Base-by-base conservation (phyloP, 2,329 filamentous ascomycete species). In the Paramyrothecium sp. region DNA sequence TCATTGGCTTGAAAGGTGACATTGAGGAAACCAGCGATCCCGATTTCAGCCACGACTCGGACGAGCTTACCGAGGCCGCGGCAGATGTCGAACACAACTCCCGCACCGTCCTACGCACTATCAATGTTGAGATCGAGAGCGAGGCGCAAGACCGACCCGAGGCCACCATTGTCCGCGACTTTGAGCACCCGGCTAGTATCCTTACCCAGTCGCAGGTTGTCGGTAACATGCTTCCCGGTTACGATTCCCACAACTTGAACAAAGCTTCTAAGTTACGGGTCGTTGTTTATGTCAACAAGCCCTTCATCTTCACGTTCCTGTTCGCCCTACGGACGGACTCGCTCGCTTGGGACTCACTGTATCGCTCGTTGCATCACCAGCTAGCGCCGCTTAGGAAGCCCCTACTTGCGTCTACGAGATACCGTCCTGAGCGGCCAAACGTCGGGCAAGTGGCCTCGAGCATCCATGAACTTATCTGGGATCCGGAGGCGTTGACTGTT, bases 241-340 rank as follows among this genome's bases (percentile, higher is more conserved):
- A 67, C 49, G 64, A 66, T 54, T 69, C 69, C 2, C 82, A 82
- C 61, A 81, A 85, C 61, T 72, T 75, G 57, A 83, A 81, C 67
- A 84, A 83, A 65, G 75, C 77, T 2, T 77, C 79, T 58, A 84
- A 81, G 63, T 71, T 92, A 47, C 84, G 88, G 1, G 87, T 91
- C 1, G 82, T 92, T 7, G 82, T 92, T 53, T 93, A 92, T 67
- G 83, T 88, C 50, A 86, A 87, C 69, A 83, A 82, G 22, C 91
- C 91, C 0, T 94, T 94, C 71, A 83, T 94, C 51, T 93, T 90
- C 69, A 84, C 88, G 1, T 88, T 95, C 59, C 76, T 95, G 3
- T 94, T 94, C 70, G 66, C 69, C 12, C 68, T 75, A 16, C 78
- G 79, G 51, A 88, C 88, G 7, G 79, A 84, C 55, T 83, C 85